Evolutionary conservation across 1,139 yeast species (phyloP).

Genomic region (Scheffersomyces insectosa): DNA sequence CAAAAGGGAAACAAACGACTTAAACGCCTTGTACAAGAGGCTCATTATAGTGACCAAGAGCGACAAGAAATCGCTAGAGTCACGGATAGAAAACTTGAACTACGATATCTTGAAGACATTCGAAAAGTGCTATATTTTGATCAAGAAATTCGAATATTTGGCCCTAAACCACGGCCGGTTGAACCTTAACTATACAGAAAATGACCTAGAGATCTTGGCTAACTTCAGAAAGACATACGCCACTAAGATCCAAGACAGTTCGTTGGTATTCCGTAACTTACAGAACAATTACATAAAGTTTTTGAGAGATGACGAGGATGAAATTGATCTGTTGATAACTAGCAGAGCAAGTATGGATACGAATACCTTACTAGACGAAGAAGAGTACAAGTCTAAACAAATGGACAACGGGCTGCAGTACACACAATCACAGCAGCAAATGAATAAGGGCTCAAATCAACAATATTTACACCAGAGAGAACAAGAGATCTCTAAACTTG

Average conservation of each 20-base stretch:
- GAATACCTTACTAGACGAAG: slow-evolving; percentile 40
- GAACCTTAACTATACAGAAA: slow-evolving; percentile 35
- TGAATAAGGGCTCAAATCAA: slow-evolving; percentile 31
- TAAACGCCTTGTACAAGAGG: slow-evolving; percentile 73
- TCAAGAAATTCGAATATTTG: slow-evolving; percentile 65
- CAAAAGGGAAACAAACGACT: slow-evolving; percentile 50
- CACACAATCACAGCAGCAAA: slow-evolving; percentile 40
- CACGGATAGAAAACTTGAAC: slow-evolving; percentile 71
- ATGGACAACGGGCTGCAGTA: slow-evolving; percentile 32
- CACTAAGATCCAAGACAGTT: slow-evolving; percentile 72
- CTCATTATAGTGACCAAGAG: slow-evolving; percentile 84
- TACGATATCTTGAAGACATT: slow-evolving; percentile 69
- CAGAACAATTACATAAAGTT: slow-evolving; percentile 87
- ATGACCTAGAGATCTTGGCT: slow-evolving; percentile 66
- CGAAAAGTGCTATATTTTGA: slow-evolving; percentile 74
- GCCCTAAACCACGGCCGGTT: slow-evolving; percentile 38
- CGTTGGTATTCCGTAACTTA: slow-evolving; percentile 76
- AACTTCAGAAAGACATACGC: slow-evolving; percentile 88
- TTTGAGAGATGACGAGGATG: slow-evolving; percentile 68
- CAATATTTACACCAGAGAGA: slow-evolving; percentile 71
- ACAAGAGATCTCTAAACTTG: slow-evolving; percentile 82
- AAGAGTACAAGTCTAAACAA: slow-evolving; percentile 27
- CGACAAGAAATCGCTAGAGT: slow-evolving; percentile 71
- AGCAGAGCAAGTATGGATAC: slow-evolving; percentile 8
- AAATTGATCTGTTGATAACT: slow-evolving; percentile 25